A percentile compares a stretch with the other conserved stretches of the same genome.
Conservation (phyloP, 2,329 filamentous ascomycete genomes). For the Paecilomyces dactylethromorphus region DNA sequence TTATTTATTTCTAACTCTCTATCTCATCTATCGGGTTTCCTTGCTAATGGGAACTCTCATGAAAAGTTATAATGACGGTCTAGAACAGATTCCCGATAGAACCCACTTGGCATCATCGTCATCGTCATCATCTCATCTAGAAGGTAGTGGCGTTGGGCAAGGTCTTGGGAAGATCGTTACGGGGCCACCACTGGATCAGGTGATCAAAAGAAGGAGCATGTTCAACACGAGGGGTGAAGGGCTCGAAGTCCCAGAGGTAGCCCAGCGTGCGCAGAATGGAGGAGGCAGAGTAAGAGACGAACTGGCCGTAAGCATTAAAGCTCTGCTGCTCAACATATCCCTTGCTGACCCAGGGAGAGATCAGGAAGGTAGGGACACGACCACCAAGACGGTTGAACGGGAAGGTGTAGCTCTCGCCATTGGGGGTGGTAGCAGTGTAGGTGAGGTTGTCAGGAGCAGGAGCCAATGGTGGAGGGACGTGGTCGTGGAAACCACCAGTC, state of each 20-base stretch:
- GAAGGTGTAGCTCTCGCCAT: conserved; percentile 31
- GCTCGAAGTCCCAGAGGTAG: conserved; percentile 37
- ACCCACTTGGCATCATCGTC: no score
- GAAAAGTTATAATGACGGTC: no score
- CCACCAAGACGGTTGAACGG: conserved; percentile 37
- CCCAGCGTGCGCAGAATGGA: conserved; percentile 38
- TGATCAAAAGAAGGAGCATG: conserved; percentile 32
- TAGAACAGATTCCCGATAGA: no score
- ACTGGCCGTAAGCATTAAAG: conserved; percentile 19
- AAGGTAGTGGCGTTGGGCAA: conserved; percentile 19
- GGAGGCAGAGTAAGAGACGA: conserved; percentile 39
- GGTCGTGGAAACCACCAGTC: conserved; percentile 43
- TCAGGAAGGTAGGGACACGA: conserved; percentile 38
- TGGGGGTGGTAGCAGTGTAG: conserved; percentile 25
- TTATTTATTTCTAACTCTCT: no score
- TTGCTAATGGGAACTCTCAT: no score
- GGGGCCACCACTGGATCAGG: conserved; percentile 17
- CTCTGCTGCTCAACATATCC: conserved; percentile 35
- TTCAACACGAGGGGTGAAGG: conserved; percentile 31
- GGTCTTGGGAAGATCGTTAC: conserved; percentile 19
- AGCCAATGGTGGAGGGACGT: conserved; percentile 38
- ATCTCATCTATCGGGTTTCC: no score
- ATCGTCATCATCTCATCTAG: conserved; percentile 5
- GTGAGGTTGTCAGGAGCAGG: conserved; percentile 32
- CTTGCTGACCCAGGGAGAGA: conserved; percentile 40